Evolutionary conservation across 768 basidiomycete genomes (phyloP).

Genomic region (Peribolospora baueri): DNA sequence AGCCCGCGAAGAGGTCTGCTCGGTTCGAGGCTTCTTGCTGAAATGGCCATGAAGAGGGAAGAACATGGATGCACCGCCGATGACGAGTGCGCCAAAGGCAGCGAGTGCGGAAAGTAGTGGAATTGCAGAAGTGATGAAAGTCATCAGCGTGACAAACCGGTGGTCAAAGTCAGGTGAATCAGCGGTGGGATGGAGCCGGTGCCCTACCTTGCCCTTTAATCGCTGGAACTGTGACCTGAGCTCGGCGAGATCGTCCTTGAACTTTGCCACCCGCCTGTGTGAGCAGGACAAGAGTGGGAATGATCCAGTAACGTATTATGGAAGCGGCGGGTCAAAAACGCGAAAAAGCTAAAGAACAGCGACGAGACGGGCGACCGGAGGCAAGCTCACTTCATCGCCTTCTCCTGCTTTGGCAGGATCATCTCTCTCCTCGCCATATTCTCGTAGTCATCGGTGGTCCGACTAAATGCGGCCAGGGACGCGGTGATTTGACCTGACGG

Average conservation of each 20-base stretch:
- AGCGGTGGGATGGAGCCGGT: too few species aligned
- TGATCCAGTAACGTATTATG: background rate
- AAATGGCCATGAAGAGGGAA: too few species aligned
- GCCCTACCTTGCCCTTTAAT: slow-evolving; percentile 10
- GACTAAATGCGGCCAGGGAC: slow-evolving; percentile 76
- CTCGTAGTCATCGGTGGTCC: slow-evolving; percentile 92
- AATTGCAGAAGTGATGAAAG: too few species aligned
- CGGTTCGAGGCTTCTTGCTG: too few species aligned
- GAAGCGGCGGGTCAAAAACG: background rate
- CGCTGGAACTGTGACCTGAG: slow-evolving; percentile 57
- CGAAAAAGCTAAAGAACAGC: background rate
- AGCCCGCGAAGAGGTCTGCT: too few species aligned
- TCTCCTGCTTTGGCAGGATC: slow-evolving; percentile 87
- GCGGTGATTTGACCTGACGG: slow-evolving; percentile 74
- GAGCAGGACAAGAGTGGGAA: background rate
- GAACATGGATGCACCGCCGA: too few species aligned
- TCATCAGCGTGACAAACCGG: too few species aligned
- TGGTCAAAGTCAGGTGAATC: too few species aligned
- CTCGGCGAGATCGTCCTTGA: slow-evolving; percentile 63
- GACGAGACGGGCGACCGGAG: background rate
- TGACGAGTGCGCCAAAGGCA: too few species aligned
- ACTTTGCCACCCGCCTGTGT: slow-evolving; percentile 68
- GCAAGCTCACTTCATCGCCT: slow-evolving; percentile 53
- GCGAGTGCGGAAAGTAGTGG: too few species aligned
- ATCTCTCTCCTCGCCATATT: slow-evolving; percentile 90